Evolutionary conservation across 106 monocot genomes (phyloP).

Genomic region (Dendrobium nobile): DNA sequence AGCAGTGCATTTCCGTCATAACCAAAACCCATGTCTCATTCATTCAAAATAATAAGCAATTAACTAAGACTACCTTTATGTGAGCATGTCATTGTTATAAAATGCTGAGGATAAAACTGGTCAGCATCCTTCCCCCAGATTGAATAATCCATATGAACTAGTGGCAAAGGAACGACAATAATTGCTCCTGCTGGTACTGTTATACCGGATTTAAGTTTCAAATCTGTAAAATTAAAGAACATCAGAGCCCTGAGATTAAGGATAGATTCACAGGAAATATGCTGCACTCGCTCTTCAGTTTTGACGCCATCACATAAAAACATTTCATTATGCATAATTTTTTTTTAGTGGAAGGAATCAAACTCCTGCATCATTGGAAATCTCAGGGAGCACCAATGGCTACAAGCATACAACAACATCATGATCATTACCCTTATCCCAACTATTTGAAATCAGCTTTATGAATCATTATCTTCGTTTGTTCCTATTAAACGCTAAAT

Average conservation of each 20-base stretch:
- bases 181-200: conserved; percentile 55
- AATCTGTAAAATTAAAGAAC: conserved; percentile 25
- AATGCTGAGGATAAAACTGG: conserved; percentile 49
- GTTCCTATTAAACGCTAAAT: not conserved
- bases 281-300: not conserved
- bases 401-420: not conserved
- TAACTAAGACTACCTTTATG: conserved; percentile 10
- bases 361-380: not conserved
- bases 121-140: conserved; percentile 56
- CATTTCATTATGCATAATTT: not conserved
- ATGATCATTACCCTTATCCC: not conserved
- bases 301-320: not conserved
- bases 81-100: conserved; percentile 23
- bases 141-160: conserved; percentile 55
- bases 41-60: not conserved
- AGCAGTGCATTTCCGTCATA: not conserved
- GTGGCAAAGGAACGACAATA: conserved; percentile 50
- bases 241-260: not conserved
- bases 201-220: conserved; percentile 26
- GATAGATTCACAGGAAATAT: not conserved
- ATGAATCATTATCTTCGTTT: not conserved
- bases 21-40: not conserved
- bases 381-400: not conserved
- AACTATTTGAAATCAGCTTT: not conserved
- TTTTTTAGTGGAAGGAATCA: not conserved